Base-by-base conservation (phyloP, 2,329 filamentous ascomycete genomes). In the Sarocladium oryzae region DNA sequence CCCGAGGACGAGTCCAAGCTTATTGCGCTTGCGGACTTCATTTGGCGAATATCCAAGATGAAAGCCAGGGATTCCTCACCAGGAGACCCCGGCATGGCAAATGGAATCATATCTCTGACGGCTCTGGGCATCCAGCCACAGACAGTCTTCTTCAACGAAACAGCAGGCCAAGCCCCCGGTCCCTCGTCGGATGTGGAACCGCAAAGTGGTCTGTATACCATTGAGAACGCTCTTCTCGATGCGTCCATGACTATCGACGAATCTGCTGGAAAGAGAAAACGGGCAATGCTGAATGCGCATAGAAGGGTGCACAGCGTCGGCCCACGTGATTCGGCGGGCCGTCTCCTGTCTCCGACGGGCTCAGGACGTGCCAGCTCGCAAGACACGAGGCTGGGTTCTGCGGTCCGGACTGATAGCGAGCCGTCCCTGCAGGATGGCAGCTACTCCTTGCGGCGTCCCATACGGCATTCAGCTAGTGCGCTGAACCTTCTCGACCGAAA, bases 111-210 rank as follows among this genome's bases (percentile, higher is more conserved):
- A 6, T 77, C 84, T 1, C 69, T 97, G 21, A 86, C 87, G 56
- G 84, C 83, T 36, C 72, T 95, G 49, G 83, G 84, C 11, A 82
- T 96, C 28, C 87, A 84, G 2, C 86, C 88, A 2, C 89, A 96
- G 62, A 97, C 89, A 0, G 85, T 99, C 1, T 86, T 97, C 62
- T 97, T 97, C 61, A 90, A 96, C 57, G 89, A 91, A 51, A 80
- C 82, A 35, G 77, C 81, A 8, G 69, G 82, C 9, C 74, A 73
- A 20, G 67, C 69, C 15, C 56, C 67, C 52, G 73, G 63, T 53
- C 56, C 60, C 6, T 51, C 58, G 1, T 60, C 60, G 3, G 61
- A 69, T 18, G 55, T 68, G 11, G 64, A 66, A 11, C 58, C 58
- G 8, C 64, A 63, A 2, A 43, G 57, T 1, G 72, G 68, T 9